Base-by-base conservation (phyloP, 1,139 yeast genomes). In the Debaryomyces robertsiae region DNA sequence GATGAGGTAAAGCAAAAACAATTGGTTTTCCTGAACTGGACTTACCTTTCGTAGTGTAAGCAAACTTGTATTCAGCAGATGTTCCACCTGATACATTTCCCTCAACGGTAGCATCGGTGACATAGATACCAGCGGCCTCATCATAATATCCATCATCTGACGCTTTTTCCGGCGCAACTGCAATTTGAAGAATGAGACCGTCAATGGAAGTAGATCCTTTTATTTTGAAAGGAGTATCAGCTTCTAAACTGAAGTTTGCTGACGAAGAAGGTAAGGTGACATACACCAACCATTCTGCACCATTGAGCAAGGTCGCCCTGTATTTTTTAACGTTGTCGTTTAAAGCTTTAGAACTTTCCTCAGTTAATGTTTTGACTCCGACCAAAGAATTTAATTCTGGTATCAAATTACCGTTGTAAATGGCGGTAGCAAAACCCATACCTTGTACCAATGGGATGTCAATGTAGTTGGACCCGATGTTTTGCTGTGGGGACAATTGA, bases 1-100 rank as follows among this genome's bases (percentile, higher is more conserved):
- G 94, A 60, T 87, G 95, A 15, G 93, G 90, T 41, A 84, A 70
- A 6, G 88, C 86, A 60, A 79, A 86, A 3, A 84, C 61, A 36
- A 84, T 63, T 7, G 85, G 72, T 6, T 61, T 60, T 3, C 81
- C 81, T 14, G 76, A 63, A 6, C 67, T 56, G 7, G 87, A 79
- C 2, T 59, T 44, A 38, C 93, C 93, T 29, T 55, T 55, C 15
- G 82, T 74, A 4, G 62, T 47, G 61, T 84, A 85, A 14, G 53
- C 61, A 52, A 84, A 74, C 24, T 69, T 56, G 56, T 82, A 84
- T 11, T 67, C 60, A 3, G 81, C 85, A 4, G 69, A 55, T 11
- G 60, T 44, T n/a, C 68, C 65, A 34, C 54, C 56, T 19, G 49
- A 36, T 23, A 54, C 65, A 11, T 45, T 41, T 13, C 73, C 74